phyloP scores from a whole-genome alignment of 116 monocot species.

The Posidonia oceanica region DNA sequence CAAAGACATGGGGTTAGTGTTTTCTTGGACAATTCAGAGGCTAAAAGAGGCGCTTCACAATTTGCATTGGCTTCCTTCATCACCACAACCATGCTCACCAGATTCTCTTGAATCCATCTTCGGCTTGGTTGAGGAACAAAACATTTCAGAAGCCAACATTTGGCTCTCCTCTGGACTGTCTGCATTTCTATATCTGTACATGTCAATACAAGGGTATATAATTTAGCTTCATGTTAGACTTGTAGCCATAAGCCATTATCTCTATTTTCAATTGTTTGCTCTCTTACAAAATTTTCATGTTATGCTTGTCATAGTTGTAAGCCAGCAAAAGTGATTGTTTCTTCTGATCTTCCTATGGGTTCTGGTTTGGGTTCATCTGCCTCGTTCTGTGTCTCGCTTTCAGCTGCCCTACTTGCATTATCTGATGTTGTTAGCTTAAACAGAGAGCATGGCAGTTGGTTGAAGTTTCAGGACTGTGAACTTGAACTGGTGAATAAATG shows the following conservation, averaged over 20 bases:
- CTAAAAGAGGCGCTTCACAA: slow-evolving; percentile 27
- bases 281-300: not conserved
- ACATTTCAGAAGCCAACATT: slow-evolving; percentile 58
- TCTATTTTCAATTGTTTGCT: slow-evolving; percentile 1
- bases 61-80: slow-evolving; percentile 5
- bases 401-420: slow-evolving; percentile 47
- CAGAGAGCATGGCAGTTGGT: slow-evolving; percentile 20
- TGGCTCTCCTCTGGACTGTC: slow-evolving; percentile 53
- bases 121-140: slow-evolving; percentile 39
- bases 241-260: not conserved
- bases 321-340: slow-evolving; percentile 47
- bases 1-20: slow-evolving; percentile 41
- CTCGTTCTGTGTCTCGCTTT: slow-evolving; percentile 64
- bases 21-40: slow-evolving; percentile 46
- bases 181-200: slow-evolving; percentile 81
- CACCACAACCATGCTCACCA: slow-evolving; percentile 33
- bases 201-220: slow-evolving; percentile 63
- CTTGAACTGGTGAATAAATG: slow-evolving; percentile 78
- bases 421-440: slow-evolving; percentile 28
- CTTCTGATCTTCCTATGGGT: slow-evolving; percentile 72
- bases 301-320: slow-evolving; percentile 35
- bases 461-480: slow-evolving; percentile 30
- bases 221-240: not conserved
- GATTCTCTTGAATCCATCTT: slow-evolving; percentile 22
- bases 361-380: slow-evolving; percentile 92